Percentiles rank a stretch among this genome's conserved stretches.
Conservation (phyloP, 2,329 filamentous ascomycete species). For the Dendrostoma leiphaemia region DNA sequence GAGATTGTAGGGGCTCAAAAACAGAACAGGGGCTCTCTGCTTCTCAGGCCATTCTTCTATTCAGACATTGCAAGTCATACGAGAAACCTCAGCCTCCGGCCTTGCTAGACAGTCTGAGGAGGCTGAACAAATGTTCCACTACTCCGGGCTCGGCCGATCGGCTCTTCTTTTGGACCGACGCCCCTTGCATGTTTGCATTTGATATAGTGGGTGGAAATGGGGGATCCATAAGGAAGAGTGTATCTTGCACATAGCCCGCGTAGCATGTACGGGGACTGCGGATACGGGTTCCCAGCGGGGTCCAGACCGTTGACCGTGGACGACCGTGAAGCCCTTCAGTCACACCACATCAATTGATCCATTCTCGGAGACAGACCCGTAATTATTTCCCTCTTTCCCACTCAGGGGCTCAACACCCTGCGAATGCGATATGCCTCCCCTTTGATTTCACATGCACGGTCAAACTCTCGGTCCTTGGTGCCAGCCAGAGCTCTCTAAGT, state of each 20-base stretch:
- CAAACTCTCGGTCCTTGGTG: background rate
- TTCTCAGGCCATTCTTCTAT: background rate
- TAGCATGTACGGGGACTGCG: too few species aligned
- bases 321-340: background rate
- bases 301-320: background rate
- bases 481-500: too few species aligned
- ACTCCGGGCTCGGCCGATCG: slow-evolving; percentile 1
- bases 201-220: too few species aligned
- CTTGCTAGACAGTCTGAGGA: background rate
- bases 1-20: too few species aligned
- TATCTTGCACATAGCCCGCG: too few species aligned
- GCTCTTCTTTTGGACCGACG: background rate
- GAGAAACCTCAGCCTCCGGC: too few species aligned
- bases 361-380: slow-evolving; percentile 6
- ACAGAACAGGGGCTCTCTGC: too few species aligned
- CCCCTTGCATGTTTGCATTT: too few species aligned
- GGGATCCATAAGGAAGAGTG: too few species aligned
- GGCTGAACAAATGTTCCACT: background rate
- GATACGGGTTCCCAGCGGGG: too few species aligned
- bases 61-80: too few species aligned
- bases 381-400: slow-evolving; percentile 1
- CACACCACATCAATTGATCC: slow-evolving; percentile 14
- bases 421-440: background rate
- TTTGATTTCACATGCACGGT: background rate
- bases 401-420: slow-evolving; percentile 12